Base-by-base conservation (phyloP, 2,329 filamentous ascomycete species). In the Hypocreales sp. region DNA sequence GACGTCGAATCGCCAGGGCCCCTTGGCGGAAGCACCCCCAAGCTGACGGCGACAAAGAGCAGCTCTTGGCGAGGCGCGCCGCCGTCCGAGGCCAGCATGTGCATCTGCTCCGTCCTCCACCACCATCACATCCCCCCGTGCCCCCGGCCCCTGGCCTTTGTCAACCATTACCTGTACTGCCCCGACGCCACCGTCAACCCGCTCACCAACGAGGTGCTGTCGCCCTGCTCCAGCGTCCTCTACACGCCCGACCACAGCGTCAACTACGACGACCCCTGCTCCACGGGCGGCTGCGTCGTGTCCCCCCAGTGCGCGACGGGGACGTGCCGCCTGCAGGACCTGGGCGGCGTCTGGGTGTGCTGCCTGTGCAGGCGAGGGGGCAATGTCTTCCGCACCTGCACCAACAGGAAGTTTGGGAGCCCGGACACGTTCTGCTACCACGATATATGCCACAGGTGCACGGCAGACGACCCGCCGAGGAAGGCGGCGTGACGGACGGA, bases 351-450 rank as follows among this genome's bases (percentile, higher is more conserved):
- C 7, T 68, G 65, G 64, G 39, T 46, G 10, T 69, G 64, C 38
- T 69, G 64, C 40, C 49, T 45, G 31, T 69, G 64, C 36, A 40
- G 44, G 4, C 49, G 59, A 5, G 58, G 58, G 6, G 55, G 50
- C 5, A 68, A 68, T 32, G 45, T 48, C 5, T 54, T 54, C 25
- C 46, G 49, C 14, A 59, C 50, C 47, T 67, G 64, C 36, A 44
- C 53, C 19, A 57, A 62, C 33, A 53, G 47, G 28, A 55, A 58
- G 52, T 50, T 47, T 28, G 51, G 50, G 9, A 56, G 58, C 33
- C 58, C 61, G 8, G 56, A 67, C 34, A 60, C 58, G 2, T 58
- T 65, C 24, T 69, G 63, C 42, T 64, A 64, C 34, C 64, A 68
- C 32, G 44, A 47, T n/a, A 54, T 64, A 27, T 69, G 64, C 38